Percentiles rank a stretch among this genome's conserved stretches.
Conservation (phyloP, 192 early-diverging fungal species). For the Mortierella alpina region DNA sequence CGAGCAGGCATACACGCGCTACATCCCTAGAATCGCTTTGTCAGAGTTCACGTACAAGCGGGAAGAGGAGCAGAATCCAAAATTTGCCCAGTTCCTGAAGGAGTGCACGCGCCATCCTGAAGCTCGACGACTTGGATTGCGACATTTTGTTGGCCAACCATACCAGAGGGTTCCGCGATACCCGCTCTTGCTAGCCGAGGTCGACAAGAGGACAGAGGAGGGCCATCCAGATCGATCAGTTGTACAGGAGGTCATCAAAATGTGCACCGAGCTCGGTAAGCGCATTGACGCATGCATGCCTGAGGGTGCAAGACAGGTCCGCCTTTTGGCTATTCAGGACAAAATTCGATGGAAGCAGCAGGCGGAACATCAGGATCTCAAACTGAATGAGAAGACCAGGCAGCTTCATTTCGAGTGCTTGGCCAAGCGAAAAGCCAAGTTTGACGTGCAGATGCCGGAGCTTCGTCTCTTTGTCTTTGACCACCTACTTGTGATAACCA, state of each 20-base stretch:
- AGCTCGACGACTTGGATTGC: slow-evolving; percentile 46
- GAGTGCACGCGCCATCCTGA: slow-evolving; percentile 52
- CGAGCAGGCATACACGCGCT: slow-evolving; percentile 75
- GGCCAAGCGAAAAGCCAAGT: slow-evolving; percentile 68
- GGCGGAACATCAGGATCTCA: slow-evolving; percentile 69
- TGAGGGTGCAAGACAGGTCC: slow-evolving; percentile 38
- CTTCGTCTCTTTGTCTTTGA: slow-evolving; percentile 88
- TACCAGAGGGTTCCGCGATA: slow-evolving; percentile 80
- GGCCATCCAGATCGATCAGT: slow-evolving; percentile 73
- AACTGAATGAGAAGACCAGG: slow-evolving; percentile 72
- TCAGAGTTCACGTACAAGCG: slow-evolving; percentile 77
- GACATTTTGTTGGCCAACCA: slow-evolving; percentile 65
- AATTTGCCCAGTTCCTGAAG: slow-evolving; percentile 80
- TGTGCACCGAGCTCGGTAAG: slow-evolving; percentile 74
- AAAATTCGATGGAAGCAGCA: slow-evolving; percentile 24
- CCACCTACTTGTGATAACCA: slow-evolving; percentile 82
- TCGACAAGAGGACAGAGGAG: slow-evolving; percentile 75
- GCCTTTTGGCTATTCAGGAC: slow-evolving; percentile 26
- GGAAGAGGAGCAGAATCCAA: slow-evolving; percentile 72
- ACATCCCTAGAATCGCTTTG: slow-evolving; percentile 83
- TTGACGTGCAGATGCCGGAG: slow-evolving; percentile 66
- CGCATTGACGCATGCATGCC: slow-evolving; percentile 78
- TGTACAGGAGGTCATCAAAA: slow-evolving; percentile 72
- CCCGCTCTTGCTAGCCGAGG: slow-evolving; percentile 76
- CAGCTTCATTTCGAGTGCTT: slow-evolving; percentile 79